Percentiles rank a stretch among this genome's conserved stretches.
These are phyloP conservation scores for Termitomyces sp. DNA, from an alignment of 768 basidiomycete genomes.

Conservation along the genomic window DNA sequence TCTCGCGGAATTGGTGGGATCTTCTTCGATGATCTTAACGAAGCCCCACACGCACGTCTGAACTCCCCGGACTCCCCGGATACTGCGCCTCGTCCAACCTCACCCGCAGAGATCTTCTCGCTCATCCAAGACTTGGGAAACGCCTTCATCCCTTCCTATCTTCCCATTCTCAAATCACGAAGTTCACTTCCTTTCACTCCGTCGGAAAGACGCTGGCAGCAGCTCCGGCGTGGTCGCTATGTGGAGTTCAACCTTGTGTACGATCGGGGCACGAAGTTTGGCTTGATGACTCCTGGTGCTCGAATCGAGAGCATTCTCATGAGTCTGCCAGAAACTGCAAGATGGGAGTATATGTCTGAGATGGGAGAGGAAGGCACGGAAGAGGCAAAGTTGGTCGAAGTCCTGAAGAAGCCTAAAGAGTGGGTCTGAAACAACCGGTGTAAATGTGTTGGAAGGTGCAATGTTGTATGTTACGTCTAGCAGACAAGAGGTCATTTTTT, in stretches of 20 bases:
- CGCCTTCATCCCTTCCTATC: constrained; percentile 85
- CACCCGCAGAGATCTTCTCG: constrained; percentile 68
- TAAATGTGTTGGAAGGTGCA: neutral
- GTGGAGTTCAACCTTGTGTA: constrained; percentile 93
- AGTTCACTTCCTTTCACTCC: constrained; percentile 54
- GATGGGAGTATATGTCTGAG: constrained; percentile 89
- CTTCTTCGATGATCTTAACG: constrained; percentile 92
- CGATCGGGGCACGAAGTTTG: constrained; percentile 87
- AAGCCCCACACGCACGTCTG: constrained; percentile 62
- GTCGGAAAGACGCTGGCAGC: constrained; percentile 85
- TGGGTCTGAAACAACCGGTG: constrained; percentile 43
- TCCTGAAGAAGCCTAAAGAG: constrained; percentile 57
- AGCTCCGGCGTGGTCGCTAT: constrained; percentile 85
- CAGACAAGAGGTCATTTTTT: no score
- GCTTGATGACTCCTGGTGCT: constrained; percentile 78
- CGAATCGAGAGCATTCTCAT: constrained; percentile 88
- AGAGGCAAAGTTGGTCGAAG: constrained; percentile 61
- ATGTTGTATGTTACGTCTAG: no score
- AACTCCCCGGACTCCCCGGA: constrained; percentile 26
- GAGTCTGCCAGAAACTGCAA: constrained; percentile 82
- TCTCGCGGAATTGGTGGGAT: constrained; percentile 89
- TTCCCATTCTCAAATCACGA: constrained; percentile 75
- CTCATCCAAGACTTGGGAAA: constrained; percentile 71
- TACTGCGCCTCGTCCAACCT: constrained; percentile 41
- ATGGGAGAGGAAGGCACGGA: constrained; percentile 62